Base-by-base conservation (phyloP, 257 asterid genomes). In the Solanum virginianum region DNA sequence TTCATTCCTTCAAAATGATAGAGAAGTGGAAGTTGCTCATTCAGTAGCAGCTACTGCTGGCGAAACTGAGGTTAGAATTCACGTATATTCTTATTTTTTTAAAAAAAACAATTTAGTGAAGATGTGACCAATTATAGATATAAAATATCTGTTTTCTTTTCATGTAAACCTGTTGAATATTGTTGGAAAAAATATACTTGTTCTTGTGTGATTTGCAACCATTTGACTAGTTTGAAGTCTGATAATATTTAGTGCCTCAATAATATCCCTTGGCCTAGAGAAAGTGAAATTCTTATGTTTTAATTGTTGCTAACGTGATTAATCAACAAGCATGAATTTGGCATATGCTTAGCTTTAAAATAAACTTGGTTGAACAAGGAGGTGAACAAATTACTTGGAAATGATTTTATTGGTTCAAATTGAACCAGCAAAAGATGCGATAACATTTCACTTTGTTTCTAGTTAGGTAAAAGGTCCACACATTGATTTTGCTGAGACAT, bases 11-110 rank as follows among this genome's bases (percentile, higher is more conserved):
- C 97, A 93, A 87, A 91, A 88, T 86, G 99, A 96, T 89, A 88
- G 89, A 54, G 99, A 95, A 89, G 93, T 96, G 98, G 99, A 96
- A 89, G 97, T 87, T 89, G 98, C 97, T 82, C 98, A 95, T 90
- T 92, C 98, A 59, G 96, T 96, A 83, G 99, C 98, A 65, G 99
- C 98, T 85, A 86, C 90, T 85, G 98, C 91, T 66, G 99, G 99
- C 63, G 99, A 95, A 15, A 96, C 99, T 66, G 94, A 95, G 97
- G 98, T 95, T 75, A 90, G 94, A 62, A 81, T 62, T 86, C 36
- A 29, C 14, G 26, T 77, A 18, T 16, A 24, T 51, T 51, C 65
- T 26, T 53, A 79, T 26, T 53, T 77, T 51, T 79, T 49, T 79
- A 29, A 53, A 53, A 53, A 53, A 54, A 51, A 26, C n/a, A 79